These are phyloP conservation scores for Blakeslea trispora DNA, from an alignment of 371 early-diverging fungal genomes.

Conservation along the genomic window DNA sequence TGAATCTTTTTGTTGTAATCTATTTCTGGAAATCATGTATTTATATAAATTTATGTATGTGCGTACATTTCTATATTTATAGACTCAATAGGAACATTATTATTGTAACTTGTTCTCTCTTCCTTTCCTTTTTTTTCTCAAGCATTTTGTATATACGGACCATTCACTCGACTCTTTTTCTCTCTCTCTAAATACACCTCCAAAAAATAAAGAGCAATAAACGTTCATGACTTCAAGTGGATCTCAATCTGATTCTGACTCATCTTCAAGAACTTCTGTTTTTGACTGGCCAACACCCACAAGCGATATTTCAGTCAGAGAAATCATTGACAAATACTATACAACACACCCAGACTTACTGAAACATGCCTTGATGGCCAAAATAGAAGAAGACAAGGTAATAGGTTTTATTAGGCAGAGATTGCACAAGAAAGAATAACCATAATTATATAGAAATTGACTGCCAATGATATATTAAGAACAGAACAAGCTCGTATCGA, in stretches of 20 bases:
- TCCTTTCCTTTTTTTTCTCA: conserved; percentile 3
- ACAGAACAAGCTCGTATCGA: conserved; percentile 42
- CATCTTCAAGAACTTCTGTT: conserved; percentile 18
- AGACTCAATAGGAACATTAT: background rate
- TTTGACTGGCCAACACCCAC: conserved; percentile 36
- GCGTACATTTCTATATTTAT: background rate
- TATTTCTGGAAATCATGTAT: background rate
- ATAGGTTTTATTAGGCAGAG: background rate
- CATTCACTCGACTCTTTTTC: too few species aligned
- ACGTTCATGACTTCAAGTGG: conserved; percentile 10
- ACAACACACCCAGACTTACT: conserved; percentile 43
- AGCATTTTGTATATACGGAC: too few species aligned
- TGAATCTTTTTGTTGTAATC: too few species aligned
- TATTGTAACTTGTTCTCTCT: background rate
- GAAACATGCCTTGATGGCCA: conserved; percentile 46
- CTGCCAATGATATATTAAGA: conserved; percentile 37
- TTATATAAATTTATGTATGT: too few species aligned
- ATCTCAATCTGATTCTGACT: conserved; percentile 13
- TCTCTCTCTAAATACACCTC: too few species aligned
- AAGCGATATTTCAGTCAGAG: conserved; percentile 40
- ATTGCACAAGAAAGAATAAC: background rate
- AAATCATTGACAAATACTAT: conserved; percentile 46
- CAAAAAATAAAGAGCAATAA: too few species aligned
- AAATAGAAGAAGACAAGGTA: conserved; percentile 59
- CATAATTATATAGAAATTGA: conserved; percentile 32